Base-by-base conservation (phyloP, 1,284 basidiomycete species). In the Fomitopsis betulina region DNA sequence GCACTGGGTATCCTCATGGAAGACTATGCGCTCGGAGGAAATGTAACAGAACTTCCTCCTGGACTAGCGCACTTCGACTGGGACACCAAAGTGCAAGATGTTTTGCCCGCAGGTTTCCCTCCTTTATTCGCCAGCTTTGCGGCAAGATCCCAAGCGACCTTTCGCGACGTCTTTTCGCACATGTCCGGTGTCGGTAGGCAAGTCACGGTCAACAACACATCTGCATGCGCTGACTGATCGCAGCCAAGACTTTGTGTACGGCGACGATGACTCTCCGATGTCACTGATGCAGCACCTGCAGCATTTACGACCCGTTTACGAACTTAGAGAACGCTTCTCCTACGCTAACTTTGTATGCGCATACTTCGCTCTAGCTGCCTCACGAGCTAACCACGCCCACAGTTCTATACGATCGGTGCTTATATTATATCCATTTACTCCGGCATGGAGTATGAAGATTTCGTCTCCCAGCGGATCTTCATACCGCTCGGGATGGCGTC, bases 301-400 rank as follows among this genome's bases (percentile, higher is more conserved):
- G 15, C 50, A 75, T 58, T 65, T 79, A 10, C 65, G 62, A 1
- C 72, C 75, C 0, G 68, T 71, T 1, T 73, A 68, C 42, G 77
- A 77, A 60, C 63, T 79, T 1, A 69, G 78, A 17, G 63, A 78
- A 58, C 62, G 62, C 23, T 78, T 67, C 62, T 71, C 70, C 4
- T 80, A 79, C 66, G 77, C 72, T 60, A 79, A 79, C 37, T 67
- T 71, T 39, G 78, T 74, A 42, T 13, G 56, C 39, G 23, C 38
- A 27, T 15, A 2, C 12, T 5, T 25, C 23, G 27, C 8, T 27
- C 5, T 49, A 37, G n/a, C 8, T 12, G 10, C 19, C 13, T 35
- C n/a, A 19, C 23, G 17, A 1, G 25, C 5, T 23, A 8, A 3
- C 27, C 1, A 2, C n/a, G 10, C 17, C n/a, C 7, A 23, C n/a